Conservation (phyloP, 2,329 filamentous ascomycete species). For the Pestalotiopsis sp. region DNA sequence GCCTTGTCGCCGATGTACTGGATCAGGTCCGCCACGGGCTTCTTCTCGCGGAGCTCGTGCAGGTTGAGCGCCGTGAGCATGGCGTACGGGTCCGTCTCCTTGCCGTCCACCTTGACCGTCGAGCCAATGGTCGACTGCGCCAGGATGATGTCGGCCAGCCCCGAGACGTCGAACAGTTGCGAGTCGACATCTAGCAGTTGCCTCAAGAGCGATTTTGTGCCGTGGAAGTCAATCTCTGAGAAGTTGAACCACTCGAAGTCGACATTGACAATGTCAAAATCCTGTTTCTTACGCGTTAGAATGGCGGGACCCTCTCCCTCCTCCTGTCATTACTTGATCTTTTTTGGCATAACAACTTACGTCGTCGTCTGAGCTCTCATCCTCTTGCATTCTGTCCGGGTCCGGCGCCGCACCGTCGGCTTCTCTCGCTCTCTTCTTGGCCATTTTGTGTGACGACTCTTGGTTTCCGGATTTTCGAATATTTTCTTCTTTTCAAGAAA, state of each 20-base stretch:
- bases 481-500: not conserved
- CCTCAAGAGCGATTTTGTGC: constrained; percentile 83
- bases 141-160: constrained; percentile 81
- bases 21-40: constrained; percentile 68
- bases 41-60: constrained; percentile 73
- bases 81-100: constrained; percentile 88
- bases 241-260: constrained; percentile 99
- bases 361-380: constrained; percentile 53
- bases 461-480: not conserved
- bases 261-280: constrained; percentile 88
- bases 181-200: constrained; percentile 92
- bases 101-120: constrained; percentile 95
- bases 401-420: constrained; percentile 44
- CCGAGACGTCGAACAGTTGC: constrained; percentile 82
- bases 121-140: constrained; percentile 86
- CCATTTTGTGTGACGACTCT: constrained; percentile 33
- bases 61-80: constrained; percentile 88
- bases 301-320: not conserved
- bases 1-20: constrained; percentile 68
- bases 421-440: constrained; percentile 52
- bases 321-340: not conserved
- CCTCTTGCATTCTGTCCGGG: constrained; percentile 49
- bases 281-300: constrained; percentile 48
- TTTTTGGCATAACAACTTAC: constrained; percentile 28
- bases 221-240: constrained; percentile 87